Percentiles rank a stretch among this genome's conserved stretches.
These are phyloP conservation scores for Geotrichum australiense DNA, from an alignment of 1,139 yeast species.

Conservation along the genomic window DNA sequence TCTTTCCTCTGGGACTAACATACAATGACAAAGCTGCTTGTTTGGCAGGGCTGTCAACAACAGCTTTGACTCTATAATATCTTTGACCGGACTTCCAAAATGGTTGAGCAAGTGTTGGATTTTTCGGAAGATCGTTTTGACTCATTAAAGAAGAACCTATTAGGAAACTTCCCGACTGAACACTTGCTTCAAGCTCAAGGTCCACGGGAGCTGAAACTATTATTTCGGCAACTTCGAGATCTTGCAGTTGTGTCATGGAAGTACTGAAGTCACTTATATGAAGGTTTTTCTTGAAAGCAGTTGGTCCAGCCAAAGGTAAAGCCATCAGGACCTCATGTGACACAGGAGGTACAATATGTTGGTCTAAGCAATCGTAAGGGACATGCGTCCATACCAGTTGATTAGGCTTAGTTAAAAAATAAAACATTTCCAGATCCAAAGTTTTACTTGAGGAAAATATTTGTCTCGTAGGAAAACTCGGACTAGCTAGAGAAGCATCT, in stretches of 20 bases:
- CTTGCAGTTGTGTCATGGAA: slow-evolving; percentile 57
- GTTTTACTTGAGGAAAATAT: slow-evolving; percentile 25
- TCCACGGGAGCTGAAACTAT: slow-evolving; percentile 63
- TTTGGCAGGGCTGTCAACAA: slow-evolving; percentile 57
- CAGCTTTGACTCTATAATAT: slow-evolving; percentile 70
- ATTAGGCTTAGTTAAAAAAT: slow-evolving; percentile 70
- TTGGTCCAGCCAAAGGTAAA: slow-evolving; percentile 78
- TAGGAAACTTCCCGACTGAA: slow-evolving; percentile 27
- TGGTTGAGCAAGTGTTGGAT: slow-evolving; percentile 61
- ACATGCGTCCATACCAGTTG: slow-evolving; percentile 75
- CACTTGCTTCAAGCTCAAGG: slow-evolving; percentile 57
- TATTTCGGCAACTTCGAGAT: slow-evolving; percentile 71
- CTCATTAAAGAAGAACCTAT: slow-evolving; percentile 19
- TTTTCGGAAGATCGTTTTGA: slow-evolving; percentile 4
- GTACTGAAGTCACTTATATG: slow-evolving; percentile 64
- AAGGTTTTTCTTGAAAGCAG: slow-evolving; percentile 55
- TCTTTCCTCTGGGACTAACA: slow-evolving; percentile 61
- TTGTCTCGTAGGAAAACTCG: slow-evolving; percentile 41
- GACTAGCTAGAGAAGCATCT: slow-evolving; percentile 60
- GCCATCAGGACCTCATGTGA: slow-evolving; percentile 72
- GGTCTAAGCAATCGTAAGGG: slow-evolving; percentile 71
- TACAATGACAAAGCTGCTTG: slow-evolving; percentile 72
- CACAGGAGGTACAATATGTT: slow-evolving; percentile 81
- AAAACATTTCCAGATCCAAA: slow-evolving; percentile 36
- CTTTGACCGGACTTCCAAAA: slow-evolving; percentile 54